Conservation (phyloP, 2,329 filamentous ascomycete species). For the Aciculosporium take region DNA sequence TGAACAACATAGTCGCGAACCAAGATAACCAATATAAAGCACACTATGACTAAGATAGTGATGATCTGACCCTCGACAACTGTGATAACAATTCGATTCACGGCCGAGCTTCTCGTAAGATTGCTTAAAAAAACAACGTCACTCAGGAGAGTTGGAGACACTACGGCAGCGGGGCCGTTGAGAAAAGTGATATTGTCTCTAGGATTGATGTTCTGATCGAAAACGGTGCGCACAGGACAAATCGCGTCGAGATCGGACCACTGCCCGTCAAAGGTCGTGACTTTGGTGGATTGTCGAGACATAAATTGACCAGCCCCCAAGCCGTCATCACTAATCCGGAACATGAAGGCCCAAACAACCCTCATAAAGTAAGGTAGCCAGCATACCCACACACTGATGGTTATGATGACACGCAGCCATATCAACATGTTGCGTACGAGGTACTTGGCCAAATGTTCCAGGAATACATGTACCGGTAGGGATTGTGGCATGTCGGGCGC, state of each 20-base stretch:
- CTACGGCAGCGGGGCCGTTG: slow-evolving; percentile 4
- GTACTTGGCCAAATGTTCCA: slow-evolving; percentile 65
- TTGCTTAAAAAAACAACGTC: slow-evolving; percentile 42
- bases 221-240: slow-evolving; percentile 3
- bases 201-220: slow-evolving; percentile 7
- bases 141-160: slow-evolving; percentile 34
- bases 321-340: slow-evolving; percentile 82
- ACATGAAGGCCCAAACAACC: slow-evolving; percentile 81
- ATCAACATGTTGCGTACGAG: slow-evolving; percentile 55
- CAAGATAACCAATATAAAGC: slow-evolving; percentile 91
- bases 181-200: slow-evolving; percentile 8
- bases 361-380: slow-evolving; percentile 84
- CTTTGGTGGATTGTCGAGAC: slow-evolving; percentile 1
- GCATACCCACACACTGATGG: slow-evolving; percentile 75
- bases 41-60: slow-evolving; percentile 77
- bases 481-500: slow-evolving; percentile 81
- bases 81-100: slow-evolving; percentile 71
- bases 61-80: slow-evolving; percentile 88
- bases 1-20: slow-evolving; percentile 97
- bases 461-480: slow-evolving; percentile 67
- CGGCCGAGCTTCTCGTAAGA: slow-evolving; percentile 50
- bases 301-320: slow-evolving; percentile 22
- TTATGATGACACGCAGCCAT: slow-evolving; percentile 66
- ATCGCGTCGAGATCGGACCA: neutral
- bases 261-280: neutral